A percentile compares a stretch with the other conserved stretches of the same genome.
phyloP scores from a whole-genome alignment of 768 basidiomycete species.

The Calocybe indica region DNA sequence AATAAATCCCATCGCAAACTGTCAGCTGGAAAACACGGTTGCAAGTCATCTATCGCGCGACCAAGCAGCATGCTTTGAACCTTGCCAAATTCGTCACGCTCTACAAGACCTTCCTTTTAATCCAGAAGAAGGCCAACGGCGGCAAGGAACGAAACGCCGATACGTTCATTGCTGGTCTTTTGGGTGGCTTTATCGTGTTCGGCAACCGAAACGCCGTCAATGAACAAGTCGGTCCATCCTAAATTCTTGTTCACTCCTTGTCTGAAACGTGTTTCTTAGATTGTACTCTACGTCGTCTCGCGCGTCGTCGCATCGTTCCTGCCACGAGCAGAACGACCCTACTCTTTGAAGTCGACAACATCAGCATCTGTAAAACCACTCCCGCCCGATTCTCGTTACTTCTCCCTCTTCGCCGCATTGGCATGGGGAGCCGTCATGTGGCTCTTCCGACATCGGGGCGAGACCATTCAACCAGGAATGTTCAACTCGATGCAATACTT shows the following conservation, averaged over 20 bases:
- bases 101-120: conserved; percentile 81
- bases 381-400: conserved; percentile 81
- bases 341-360: conserved; percentile 28
- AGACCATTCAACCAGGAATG: conserved; percentile 96
- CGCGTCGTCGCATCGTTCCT: conserved; percentile 90
- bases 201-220: conserved; percentile 84
- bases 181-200: conserved; percentile 89
- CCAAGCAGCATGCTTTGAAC: conserved; percentile 86
- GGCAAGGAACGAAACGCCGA: conserved; percentile 81
- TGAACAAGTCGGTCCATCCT: conserved; percentile 64
- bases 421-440: conserved; percentile 98
- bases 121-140: conserved; percentile 76
- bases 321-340: conserved; percentile 59
- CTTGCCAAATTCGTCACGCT: conserved; percentile 91
- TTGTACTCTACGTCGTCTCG: conserved; percentile 93
- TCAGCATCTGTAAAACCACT: conserved; percentile 51
- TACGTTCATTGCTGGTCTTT: conserved; percentile 86
- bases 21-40: conserved; percentile 67
- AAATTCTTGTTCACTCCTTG: neutral
- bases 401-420: conserved; percentile 81
- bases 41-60: conserved; percentile 70
- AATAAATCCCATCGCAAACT: conserved; percentile 4
- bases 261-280: conserved; percentile 39
- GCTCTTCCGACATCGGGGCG: conserved; percentile 80
- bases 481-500: conserved; percentile 95